Percentiles rank a stretch among this genome's conserved stretches.
Conservation (phyloP, 164 flowering plant genomes). For the Stephania cephalantha region DNA sequence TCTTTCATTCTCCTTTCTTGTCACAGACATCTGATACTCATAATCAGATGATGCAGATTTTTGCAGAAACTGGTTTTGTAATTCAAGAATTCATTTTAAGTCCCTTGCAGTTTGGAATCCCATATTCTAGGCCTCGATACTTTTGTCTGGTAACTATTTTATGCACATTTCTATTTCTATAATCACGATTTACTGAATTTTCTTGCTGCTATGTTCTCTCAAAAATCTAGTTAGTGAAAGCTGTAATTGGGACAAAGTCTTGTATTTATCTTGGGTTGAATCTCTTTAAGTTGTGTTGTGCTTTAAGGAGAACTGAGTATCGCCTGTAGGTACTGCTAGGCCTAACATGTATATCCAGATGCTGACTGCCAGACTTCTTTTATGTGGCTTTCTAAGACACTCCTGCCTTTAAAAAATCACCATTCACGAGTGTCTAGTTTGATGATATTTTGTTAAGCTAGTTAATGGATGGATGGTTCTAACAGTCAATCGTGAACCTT, state of each 20-base stretch:
- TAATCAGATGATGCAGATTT: conserved; percentile 53
- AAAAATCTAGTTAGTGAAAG: not conserved
- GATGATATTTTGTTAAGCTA: not conserved
- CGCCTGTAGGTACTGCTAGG: not conserved
- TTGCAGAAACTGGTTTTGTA: conserved; percentile 46
- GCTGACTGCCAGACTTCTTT: not conserved
- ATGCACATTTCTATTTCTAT: conserved; percentile 8
- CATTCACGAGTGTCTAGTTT: not conserved
- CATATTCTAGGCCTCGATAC: conserved; percentile 97
- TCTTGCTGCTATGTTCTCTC: not conserved
- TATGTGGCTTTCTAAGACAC: not conserved
- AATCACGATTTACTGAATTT: not conserved
- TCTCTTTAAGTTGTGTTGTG: not conserved
- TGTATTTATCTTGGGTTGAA: not conserved
- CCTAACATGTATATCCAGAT: not conserved
- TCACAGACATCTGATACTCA: conserved; percentile 88
- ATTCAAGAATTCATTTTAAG: conserved; percentile 80
- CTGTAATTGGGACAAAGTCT: not conserved
- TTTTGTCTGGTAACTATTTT: conserved; percentile 69
- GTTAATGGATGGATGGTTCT: not conserved
- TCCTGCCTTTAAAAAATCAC: not conserved
- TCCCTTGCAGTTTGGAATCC: conserved; percentile 89
- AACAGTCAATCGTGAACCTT: not conserved
- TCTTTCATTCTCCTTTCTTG: conserved; percentile 5
- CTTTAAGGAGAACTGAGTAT: not conserved